phyloP scores from a whole-genome alignment of 2,329 filamentous ascomycete species.

The Bertia moriformis region DNA sequence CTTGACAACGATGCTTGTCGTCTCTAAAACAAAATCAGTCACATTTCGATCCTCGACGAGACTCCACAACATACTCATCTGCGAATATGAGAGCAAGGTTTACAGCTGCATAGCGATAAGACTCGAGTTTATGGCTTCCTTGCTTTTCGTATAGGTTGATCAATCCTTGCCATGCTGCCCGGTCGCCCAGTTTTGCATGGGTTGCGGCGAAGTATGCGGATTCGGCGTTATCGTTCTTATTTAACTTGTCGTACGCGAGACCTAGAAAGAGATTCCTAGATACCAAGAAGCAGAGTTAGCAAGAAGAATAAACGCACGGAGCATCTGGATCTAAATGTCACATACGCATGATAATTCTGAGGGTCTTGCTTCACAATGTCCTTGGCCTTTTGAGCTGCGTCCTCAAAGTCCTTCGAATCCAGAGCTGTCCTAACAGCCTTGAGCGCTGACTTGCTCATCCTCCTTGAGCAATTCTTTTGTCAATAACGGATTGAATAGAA shows the following conservation, averaged over 20 bases:
- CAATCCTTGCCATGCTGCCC: constrained; percentile 55
- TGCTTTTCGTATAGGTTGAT: constrained; percentile 51
- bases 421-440: constrained; percentile 50
- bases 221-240: constrained; percentile 42
- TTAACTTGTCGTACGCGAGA: constrained; percentile 46
- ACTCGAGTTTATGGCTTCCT: constrained; percentile 37
- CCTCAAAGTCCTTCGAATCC: constrained; percentile 45
- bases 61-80: constrained; percentile 23
- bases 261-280: constrained; percentile 47
- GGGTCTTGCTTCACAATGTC: constrained; percentile 40
- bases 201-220: constrained; percentile 46
- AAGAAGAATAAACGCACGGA: background rate
- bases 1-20: constrained; percentile 14
- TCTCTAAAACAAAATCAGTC: background rate
- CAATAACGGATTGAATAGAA: too few relatives aligned
- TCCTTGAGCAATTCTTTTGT: too few relatives aligned
- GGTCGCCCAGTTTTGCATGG: constrained; percentile 42
- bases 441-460: constrained; percentile 49
- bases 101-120: constrained; percentile 42
- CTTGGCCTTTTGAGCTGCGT: constrained; percentile 41
- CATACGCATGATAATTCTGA: constrained; percentile 47
- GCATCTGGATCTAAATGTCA: background rate
- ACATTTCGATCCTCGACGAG: background rate
- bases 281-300: too few relatives aligned
- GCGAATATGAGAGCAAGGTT: constrained; percentile 44